Evolutionary conservation across 2,329 filamentous ascomycete genomes (phyloP), one percentile per base, ranked within the genome.

Genomic region (Byssochlamys sp.): DNA sequence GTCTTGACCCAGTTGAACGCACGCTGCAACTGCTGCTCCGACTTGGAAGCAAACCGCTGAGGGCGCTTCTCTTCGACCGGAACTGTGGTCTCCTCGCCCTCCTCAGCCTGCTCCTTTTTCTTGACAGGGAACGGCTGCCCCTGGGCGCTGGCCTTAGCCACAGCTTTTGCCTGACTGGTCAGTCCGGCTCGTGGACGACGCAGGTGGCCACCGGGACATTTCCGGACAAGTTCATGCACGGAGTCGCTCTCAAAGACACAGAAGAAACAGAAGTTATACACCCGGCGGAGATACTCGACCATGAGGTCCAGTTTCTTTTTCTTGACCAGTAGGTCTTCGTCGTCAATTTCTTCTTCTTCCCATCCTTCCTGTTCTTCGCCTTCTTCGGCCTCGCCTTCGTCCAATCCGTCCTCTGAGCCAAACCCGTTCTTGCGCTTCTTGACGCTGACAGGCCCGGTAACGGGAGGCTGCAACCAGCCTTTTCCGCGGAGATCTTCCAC

Each of bases 241-340:
- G 92, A 97, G 73, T 99, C 94, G 69, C 91, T 94, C 75, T 99
- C 94, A 65, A 99, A 97, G 4, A 99, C 95, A 72, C 94, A 99
- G 78, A 97, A 99, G 80, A 99, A 96, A 78, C 94, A 99, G 77
- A 99, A 97, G 75, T 94, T 96, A 81, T 95, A 95, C 55, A 99
- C 94, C 14, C 94, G 87, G 55, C 94, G 90, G 59, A 99, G 81
- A 71, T 99, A 99, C 75, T 99, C 94, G 55, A 97, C 94, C 72
- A 96, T 81, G 35, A 99, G 80, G 74, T 99, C 94, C 54, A 99
- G 84, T 68, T 94, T 91, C 80, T 99, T 97, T 82, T 97, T 97
- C 80, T 95, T 94, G 48, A 86, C 82, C 56, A 96, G 73, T 45
- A 96, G 78, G 48, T 96, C 90, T 68, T 96, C 90, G 66, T 95